Evolutionary conservation across 2,329 filamentous ascomycete genomes (phyloP).

Genomic region (Ophiocordyceps camponoti-floridani): DNA sequence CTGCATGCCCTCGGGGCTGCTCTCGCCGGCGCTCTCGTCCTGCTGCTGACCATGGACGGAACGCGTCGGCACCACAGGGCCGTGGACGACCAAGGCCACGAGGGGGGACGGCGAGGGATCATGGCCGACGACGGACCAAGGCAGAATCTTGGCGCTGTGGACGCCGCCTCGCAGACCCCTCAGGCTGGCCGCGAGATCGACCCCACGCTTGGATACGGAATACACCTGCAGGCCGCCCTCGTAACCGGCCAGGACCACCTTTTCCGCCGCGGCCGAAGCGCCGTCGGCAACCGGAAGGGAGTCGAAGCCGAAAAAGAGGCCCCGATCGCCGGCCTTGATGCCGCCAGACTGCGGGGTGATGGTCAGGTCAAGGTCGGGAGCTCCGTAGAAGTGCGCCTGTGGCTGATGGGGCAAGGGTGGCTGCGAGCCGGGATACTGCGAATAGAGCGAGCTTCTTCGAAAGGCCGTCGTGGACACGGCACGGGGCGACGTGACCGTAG

Average conservation of each 20-base stretch:
- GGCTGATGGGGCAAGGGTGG: conserved; percentile 59
- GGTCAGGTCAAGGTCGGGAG: conserved; percentile 58
- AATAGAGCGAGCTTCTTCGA: conserved; percentile 31
- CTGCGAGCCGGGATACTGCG: conserved; percentile 26
- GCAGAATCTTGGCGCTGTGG: conserved; percentile 64
- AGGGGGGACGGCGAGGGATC: conserved; percentile 46
- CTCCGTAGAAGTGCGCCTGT: conserved; percentile 61
- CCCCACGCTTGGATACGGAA: conserved; percentile 50
- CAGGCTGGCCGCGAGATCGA: conserved; percentile 52
- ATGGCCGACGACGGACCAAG: conserved; percentile 41
- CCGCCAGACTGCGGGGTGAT: conserved; percentile 34
- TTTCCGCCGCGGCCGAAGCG: conserved; percentile 30
- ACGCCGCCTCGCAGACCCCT: conserved; percentile 67
- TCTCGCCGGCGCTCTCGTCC: conserved; percentile 16
- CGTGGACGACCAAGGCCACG: conserved; percentile 65
- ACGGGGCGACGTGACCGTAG: conserved; percentile 21
- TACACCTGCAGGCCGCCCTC: conserved; percentile 68
- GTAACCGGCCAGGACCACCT: conserved; percentile 58
- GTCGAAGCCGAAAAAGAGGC: conserved; percentile 72
- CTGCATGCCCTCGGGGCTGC: conserved; percentile 24
- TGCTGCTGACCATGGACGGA: conserved; percentile 17
- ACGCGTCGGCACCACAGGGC: conserved; percentile 39
- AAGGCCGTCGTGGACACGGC: conserved; percentile 13
- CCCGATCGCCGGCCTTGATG: conserved; percentile 46
- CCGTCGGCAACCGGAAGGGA: conserved; percentile 32